These are phyloP conservation scores for Aphanomyces cochlioides DNA, from an alignment of 352 stramenopile genomes.

Conservation along the genomic window DNA sequence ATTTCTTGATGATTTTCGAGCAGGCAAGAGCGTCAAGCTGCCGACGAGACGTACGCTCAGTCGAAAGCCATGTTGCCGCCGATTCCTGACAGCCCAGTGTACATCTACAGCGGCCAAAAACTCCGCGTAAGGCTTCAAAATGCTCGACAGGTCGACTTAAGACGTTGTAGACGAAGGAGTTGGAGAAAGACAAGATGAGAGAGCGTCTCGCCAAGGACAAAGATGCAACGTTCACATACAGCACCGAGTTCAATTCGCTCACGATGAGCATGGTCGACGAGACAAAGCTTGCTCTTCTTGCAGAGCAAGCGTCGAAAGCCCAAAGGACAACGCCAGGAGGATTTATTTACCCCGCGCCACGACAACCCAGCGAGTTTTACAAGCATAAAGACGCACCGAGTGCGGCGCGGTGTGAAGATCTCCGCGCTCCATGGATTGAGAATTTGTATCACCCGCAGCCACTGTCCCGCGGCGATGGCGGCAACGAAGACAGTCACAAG, in stretches of 20 bases:
- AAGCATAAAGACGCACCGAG: slow-evolving; percentile 65
- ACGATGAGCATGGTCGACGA: slow-evolving; percentile 76
- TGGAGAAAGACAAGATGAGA: slow-evolving; percentile 76
- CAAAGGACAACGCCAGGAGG: slow-evolving; percentile 82
- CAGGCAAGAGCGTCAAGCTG: slow-evolving; percentile 38
- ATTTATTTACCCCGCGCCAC: slow-evolving; percentile 83
- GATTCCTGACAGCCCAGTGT: slow-evolving; percentile 42
- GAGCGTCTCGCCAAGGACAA: slow-evolving; percentile 51
- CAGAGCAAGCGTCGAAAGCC: slow-evolving; percentile 45
- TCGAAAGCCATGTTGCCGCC: slow-evolving; percentile 28
- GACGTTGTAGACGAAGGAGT: slow-evolving; percentile 60
- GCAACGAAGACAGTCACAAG: slow-evolving; percentile 22
- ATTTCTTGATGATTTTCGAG: neutral
- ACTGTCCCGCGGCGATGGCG: slow-evolving; percentile 42
- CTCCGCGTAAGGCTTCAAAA: slow-evolving; percentile 44
- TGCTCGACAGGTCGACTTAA: neutral
- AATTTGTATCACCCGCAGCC: slow-evolving; percentile 71
- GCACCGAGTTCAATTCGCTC: slow-evolving; percentile 82
- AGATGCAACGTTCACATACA: slow-evolving; percentile 82
- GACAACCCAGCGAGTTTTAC: slow-evolving; percentile 62
- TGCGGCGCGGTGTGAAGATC: slow-evolving; percentile 74
- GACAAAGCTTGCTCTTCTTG: slow-evolving; percentile 48
- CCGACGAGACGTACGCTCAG: slow-evolving; percentile 36
- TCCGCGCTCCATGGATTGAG: slow-evolving; percentile 78
- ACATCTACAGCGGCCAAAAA: slow-evolving; percentile 87